phyloP scores from a whole-genome alignment of 2,329 filamentous ascomycete genomes.

The Xylaria sp. region DNA sequence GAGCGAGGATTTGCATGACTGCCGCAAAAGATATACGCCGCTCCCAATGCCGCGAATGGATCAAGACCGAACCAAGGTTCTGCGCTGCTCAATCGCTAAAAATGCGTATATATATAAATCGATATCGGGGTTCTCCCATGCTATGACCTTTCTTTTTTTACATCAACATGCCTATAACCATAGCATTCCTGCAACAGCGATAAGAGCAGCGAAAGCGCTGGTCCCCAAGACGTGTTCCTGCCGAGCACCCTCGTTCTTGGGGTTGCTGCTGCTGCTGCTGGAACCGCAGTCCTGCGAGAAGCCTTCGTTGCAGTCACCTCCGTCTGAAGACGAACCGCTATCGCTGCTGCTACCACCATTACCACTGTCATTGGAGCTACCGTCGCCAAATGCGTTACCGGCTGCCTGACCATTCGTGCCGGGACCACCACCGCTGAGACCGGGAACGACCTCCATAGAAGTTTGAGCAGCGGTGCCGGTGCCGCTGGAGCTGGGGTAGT shows the following conservation, averaged over 20 bases:
- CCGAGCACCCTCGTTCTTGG: slow-evolving; percentile 43
- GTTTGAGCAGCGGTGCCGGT: slow-evolving; percentile 39
- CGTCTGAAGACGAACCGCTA: slow-evolving; percentile 7
- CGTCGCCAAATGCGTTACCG: slow-evolving; percentile 34
- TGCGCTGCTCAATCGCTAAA: slow-evolving; percentile 8
- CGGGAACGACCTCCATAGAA: slow-evolving; percentile 45
- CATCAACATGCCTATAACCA: slow-evolving; percentile 40
- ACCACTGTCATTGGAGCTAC: slow-evolving; percentile 8
- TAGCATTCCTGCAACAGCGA: slow-evolving; percentile 49
- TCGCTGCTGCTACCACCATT: slow-evolving; percentile 31
- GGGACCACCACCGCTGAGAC: slow-evolving; percentile 48
- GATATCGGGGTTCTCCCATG: slow-evolving; percentile 13
- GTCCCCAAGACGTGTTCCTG: slow-evolving; percentile 47
- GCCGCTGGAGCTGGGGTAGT: slow-evolving; percentile 50
- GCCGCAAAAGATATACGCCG: slow-evolving; percentile 11
- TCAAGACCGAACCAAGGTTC: not conserved
- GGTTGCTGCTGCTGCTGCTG: slow-evolving; percentile 17
- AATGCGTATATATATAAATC: slow-evolving; percentile 16
- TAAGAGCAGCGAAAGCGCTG: slow-evolving; percentile 49
- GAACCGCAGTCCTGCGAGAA: slow-evolving; percentile 47
- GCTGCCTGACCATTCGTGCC: slow-evolving; percentile 50
- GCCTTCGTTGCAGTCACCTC: slow-evolving; percentile 42
- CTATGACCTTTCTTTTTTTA: not conserved
- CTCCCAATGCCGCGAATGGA: slow-evolving; percentile 11
- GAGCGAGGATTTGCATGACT: slow-evolving; percentile 14